Percentiles rank a stretch among this genome's conserved stretches.
Evolutionary conservation across 2,329 filamentous ascomycete genomes (phyloP).

Genomic region (Penicillium frequentans): DNA sequence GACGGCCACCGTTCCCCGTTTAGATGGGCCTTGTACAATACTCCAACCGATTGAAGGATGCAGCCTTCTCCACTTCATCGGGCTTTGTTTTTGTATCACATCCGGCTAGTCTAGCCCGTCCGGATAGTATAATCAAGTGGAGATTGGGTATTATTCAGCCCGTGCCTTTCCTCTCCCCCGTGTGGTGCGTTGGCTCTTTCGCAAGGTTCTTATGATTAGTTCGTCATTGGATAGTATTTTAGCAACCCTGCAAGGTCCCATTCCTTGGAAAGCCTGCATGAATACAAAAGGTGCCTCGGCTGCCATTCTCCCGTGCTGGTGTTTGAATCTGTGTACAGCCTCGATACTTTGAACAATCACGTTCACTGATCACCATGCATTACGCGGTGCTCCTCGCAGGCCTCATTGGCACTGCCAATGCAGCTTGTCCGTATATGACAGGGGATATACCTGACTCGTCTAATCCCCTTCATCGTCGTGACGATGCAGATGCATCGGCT

Average conservation of each 20-base stretch:
- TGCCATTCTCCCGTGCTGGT: not conserved
- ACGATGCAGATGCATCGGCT: constrained; percentile 25
- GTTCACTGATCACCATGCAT: not conserved
- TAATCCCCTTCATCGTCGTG: constrained; percentile 20
- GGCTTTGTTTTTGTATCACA: not conserved
- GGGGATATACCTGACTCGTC: constrained; percentile 23
- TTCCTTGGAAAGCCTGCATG: not conserved
- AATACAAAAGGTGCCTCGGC: not conserved
- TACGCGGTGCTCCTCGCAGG: constrained; percentile 1
- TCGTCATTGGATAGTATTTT: not conserved
- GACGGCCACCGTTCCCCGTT: not conserved
- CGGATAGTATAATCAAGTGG: not conserved
- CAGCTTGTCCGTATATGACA: constrained; percentile 44
- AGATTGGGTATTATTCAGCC: not conserved
- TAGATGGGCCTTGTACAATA: not conserved
- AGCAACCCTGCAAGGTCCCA: not conserved
- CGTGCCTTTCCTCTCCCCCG: not conserved
- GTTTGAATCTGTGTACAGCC: not conserved
- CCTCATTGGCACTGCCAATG: constrained; percentile 37
- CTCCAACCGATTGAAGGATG: not conserved
- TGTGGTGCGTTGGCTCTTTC: not conserved
- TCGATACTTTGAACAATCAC: not conserved
- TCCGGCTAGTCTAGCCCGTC: not conserved
- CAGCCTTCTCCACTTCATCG: not conserved
- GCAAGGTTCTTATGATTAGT: not conserved